A percentile compares a stretch with the other conserved stretches of the same genome.
Conservation (phyloP, 2,329 filamentous ascomycete genomes). For the Emericellopsis atlantica region DNA sequence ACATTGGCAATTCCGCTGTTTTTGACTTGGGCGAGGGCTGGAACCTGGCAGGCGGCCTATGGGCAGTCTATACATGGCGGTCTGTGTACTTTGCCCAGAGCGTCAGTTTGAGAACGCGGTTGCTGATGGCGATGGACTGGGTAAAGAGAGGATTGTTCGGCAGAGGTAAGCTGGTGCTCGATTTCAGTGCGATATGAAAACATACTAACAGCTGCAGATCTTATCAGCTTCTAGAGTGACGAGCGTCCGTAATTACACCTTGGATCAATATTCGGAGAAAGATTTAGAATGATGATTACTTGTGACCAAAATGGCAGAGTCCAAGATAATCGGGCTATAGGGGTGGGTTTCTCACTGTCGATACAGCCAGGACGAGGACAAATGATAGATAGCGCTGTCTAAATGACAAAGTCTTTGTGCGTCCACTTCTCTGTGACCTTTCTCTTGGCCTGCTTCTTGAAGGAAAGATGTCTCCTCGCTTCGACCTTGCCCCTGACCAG, state of each 20-base stretch:
- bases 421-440: constrained; percentile 92
- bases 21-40: constrained; percentile 77
- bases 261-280: background rate
- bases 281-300: background rate
- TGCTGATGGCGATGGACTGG: constrained; percentile 96
- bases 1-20: constrained; percentile 90
- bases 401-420: constrained; percentile 72
- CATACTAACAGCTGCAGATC: constrained; percentile 20
- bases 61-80: constrained; percentile 93
- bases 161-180: constrained; percentile 52
- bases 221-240: constrained; percentile 35
- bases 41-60: constrained; percentile 68
- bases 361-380: too few relatives aligned
- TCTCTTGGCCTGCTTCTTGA: constrained; percentile 69
- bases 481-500: constrained; percentile 85
- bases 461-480: constrained; percentile 62
- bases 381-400: constrained; percentile 1
- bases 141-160: constrained; percentile 92
- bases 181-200: background rate
- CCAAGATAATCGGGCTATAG: too few relatives aligned
- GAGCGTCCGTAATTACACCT: background rate
- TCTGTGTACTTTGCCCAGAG: constrained; percentile 97
- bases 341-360: too few relatives aligned
- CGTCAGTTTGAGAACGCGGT: constrained; percentile 80
- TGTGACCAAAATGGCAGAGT: too few relatives aligned